Percentiles rank a stretch among this genome's conserved stretches.
Evolutionary conservation across 208 protist species (phyloP).

Genomic region (Leishmania gerbilli): DNA sequence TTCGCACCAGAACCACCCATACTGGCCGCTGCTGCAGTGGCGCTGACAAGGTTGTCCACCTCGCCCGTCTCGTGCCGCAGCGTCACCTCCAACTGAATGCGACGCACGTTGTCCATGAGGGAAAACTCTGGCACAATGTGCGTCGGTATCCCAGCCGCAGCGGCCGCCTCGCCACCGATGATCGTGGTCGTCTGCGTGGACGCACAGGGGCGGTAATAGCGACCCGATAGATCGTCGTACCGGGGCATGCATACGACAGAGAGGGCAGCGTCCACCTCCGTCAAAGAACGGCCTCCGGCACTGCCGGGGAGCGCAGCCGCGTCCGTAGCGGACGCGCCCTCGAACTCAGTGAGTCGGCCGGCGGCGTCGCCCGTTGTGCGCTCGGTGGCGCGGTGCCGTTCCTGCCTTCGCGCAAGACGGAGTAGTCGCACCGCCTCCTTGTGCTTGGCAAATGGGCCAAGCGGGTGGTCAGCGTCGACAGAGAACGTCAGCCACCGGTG

Average conservation of each 20-base stretch:
- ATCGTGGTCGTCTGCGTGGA: neutral
- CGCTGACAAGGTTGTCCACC: neutral
- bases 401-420: constrained; percentile 1
- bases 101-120: constrained; percentile 50
- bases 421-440: constrained; percentile 9
- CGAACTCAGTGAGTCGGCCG: neutral
- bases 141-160: neutral
- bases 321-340: neutral
- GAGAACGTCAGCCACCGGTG: constrained; percentile 27
- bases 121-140: constrained; percentile 36
- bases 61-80: constrained; percentile 33
- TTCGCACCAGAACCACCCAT: neutral
- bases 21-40: neutral
- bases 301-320: neutral
- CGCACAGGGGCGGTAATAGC: constrained; percentile 47
- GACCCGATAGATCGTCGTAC: constrained; percentile 37
- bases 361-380: neutral
- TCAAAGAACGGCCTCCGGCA: neutral
- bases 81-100: constrained; percentile 38
- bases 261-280: constrained; percentile 23
- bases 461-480: constrained; percentile 21
- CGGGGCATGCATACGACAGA: constrained; percentile 39
- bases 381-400: constrained; percentile 1
- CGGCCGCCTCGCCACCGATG: neutral
- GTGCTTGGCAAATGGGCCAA: constrained; percentile 27